phyloP scores from a whole-genome alignment of 345 rosid genomes.

The Sonneratia caseolaris region DNA sequence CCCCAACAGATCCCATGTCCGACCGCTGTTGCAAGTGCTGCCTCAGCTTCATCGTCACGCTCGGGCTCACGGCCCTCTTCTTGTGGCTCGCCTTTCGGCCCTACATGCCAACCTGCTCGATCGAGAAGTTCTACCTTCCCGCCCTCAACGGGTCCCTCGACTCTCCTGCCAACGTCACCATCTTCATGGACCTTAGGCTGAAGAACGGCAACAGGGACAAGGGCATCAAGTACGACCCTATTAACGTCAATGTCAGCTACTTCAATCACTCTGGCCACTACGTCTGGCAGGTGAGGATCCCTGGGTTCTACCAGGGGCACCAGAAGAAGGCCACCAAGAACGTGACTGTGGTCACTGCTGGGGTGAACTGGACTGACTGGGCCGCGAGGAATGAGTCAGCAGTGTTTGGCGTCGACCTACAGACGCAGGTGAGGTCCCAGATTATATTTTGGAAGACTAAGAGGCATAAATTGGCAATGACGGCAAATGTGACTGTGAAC shows the following conservation, averaged over 20 bases:
- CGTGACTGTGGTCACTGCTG: background rate
- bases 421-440: conserved; percentile 56
- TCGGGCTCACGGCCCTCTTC: conserved; percentile 54
- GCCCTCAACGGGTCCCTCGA: conserved; percentile 38
- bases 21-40: conserved; percentile 43
- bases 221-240: conserved; percentile 53
- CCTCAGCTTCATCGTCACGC: conserved; percentile 39
- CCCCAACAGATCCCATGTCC: conserved; percentile 16
- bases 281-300: conserved; percentile 16
- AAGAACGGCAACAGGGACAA: conserved; percentile 61
- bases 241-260: conserved; percentile 30
- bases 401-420: conserved; percentile 54
- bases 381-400: conserved; percentile 25
- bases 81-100: conserved; percentile 70
- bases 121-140: conserved; percentile 42
- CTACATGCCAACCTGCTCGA: conserved; percentile 41
- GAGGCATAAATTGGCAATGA: conserved; percentile 33
- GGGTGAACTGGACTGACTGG: conserved; percentile 20
- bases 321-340: conserved; percentile 50
- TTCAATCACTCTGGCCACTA: conserved; percentile 12
- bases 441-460: conserved; percentile 48
- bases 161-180: conserved; percentile 19
- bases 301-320: conserved; percentile 46
- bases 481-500: conserved; percentile 42
- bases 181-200: conserved; percentile 35